These are phyloP conservation scores for Coemansia furcata DNA, from an alignment of 192 early-diverging fungal species.

Conservation along the genomic window DNA sequence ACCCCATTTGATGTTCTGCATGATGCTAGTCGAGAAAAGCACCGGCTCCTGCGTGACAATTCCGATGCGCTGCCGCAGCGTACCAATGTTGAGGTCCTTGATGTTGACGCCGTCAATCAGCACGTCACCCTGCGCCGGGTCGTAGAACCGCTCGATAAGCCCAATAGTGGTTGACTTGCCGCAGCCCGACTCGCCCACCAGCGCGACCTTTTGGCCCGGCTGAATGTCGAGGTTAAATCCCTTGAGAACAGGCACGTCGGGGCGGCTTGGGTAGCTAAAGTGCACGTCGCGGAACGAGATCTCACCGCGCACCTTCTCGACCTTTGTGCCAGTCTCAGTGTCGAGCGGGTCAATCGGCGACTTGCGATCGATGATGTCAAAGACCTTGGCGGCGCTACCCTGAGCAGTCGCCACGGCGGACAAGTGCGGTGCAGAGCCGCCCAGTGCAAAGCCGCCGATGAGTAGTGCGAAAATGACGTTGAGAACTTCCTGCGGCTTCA, in stretches of 20 bases:
- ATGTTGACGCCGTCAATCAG: slow-evolving; percentile 74
- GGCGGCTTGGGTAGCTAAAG: slow-evolving; percentile 82
- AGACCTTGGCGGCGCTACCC: slow-evolving; percentile 80
- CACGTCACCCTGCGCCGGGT: slow-evolving; percentile 56
- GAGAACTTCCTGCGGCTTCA: slow-evolving; percentile 58
- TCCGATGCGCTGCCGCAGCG: slow-evolving; percentile 82
- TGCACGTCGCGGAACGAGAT: slow-evolving; percentile 76
- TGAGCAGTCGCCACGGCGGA: slow-evolving; percentile 66
- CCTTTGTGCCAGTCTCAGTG: slow-evolving; percentile 30
- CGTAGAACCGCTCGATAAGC: slow-evolving; percentile 87
- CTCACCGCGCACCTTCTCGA: slow-evolving; percentile 54
- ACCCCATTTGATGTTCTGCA: slow-evolving; percentile 78
- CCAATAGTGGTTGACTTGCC: slow-evolving; percentile 84
- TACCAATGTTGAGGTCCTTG: slow-evolving; percentile 71
- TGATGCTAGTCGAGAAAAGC: slow-evolving; percentile 73
- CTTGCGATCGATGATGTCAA: slow-evolving; percentile 75
- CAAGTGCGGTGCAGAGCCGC: slow-evolving; percentile 66
- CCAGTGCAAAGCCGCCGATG: slow-evolving; percentile 74
- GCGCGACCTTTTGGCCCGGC: slow-evolving; percentile 77
- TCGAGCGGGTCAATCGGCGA: slow-evolving; percentile 68
- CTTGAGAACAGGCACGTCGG: slow-evolving; percentile 77
- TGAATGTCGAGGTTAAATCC: slow-evolving; percentile 70
- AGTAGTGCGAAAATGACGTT: slow-evolving; percentile 86
- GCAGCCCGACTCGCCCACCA: slow-evolving; percentile 84
- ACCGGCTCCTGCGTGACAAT: slow-evolving; percentile 90